These are phyloP conservation scores for Fusarium zealandicum DNA, from an alignment of 2,329 filamentous ascomycete species.

Conservation along the genomic window DNA sequence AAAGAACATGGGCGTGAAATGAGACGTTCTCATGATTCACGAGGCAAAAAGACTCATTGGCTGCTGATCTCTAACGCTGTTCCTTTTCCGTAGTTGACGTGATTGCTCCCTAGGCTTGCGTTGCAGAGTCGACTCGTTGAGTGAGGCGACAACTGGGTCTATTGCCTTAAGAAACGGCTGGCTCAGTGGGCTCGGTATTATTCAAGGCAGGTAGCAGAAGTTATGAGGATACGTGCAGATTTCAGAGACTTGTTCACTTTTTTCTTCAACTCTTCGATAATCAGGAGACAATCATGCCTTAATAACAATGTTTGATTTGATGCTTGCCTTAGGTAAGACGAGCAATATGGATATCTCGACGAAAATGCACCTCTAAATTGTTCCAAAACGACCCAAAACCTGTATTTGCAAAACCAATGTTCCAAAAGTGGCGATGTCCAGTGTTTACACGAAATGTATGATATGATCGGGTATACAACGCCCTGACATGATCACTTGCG, in stretches of 20 bases:
- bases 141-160: slow-evolving; percentile 28
- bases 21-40: slow-evolving; percentile 1
- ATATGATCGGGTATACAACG: slow-evolving; percentile 7
- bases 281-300: too few relatives aligned
- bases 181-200: slow-evolving; percentile 8
- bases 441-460: slow-evolving; percentile 24
- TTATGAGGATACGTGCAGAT: not conserved
- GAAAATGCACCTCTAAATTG: slow-evolving; percentile 18
- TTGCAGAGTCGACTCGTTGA: slow-evolving; percentile 17
- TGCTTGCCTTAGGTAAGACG: slow-evolving; percentile 9
- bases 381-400: slow-evolving; percentile 21
- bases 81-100: slow-evolving; percentile 13
- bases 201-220: too few relatives aligned
- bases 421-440: slow-evolving; percentile 24
- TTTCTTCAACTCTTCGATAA: too few relatives aligned
- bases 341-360: slow-evolving; percentile 8
- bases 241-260: too few relatives aligned
- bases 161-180: slow-evolving; percentile 27
- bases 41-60: slow-evolving; percentile 21
- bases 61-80: not conserved
- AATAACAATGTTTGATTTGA: not conserved
- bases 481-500: slow-evolving; percentile 20
- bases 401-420: slow-evolving; percentile 27
- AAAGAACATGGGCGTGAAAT: not conserved
- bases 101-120: slow-evolving; percentile 8